These are phyloP conservation scores for Striga hermonthica DNA, from an alignment of 305 asterid species.

Conservation along the genomic window DNA sequence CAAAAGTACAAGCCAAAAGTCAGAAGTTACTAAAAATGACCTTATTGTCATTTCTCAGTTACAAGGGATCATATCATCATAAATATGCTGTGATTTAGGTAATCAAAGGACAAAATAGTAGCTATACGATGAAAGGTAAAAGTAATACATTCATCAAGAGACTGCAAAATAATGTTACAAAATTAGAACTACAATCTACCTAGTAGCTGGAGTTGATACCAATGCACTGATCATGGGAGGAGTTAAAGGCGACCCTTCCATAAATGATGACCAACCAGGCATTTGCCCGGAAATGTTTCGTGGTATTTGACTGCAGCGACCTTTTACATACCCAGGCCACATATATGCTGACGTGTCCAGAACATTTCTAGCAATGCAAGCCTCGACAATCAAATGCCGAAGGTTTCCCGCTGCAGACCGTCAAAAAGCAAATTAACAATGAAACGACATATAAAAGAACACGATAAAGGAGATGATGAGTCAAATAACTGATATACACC, in stretches of 20 bases:
- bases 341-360: conserved; percentile 87
- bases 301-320: conserved; percentile 75
- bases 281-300: conserved; percentile 65
- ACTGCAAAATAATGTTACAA: background rate
- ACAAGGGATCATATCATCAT: no score
- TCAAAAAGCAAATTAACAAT: background rate
- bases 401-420: conserved; percentile 73
- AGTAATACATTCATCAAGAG: background rate
- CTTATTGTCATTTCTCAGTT: no score
- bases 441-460: background rate
- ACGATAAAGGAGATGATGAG: no score
- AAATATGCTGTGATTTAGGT: background rate
- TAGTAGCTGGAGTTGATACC: conserved; percentile 90
- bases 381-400: conserved; percentile 89
- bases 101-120: background rate
- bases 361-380: conserved; percentile 89
- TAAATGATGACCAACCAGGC: conserved; percentile 86
- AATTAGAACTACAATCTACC: conserved; percentile 44
- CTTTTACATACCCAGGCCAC: conserved; percentile 97
- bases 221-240: conserved; percentile 67
- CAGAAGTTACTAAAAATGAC: background rate
- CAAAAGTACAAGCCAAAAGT: background rate
- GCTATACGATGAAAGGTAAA: background rate
- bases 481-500: background rate
- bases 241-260: conserved; percentile 80